These are phyloP conservation scores for Begonia masoniana DNA, from an alignment of 306 rosid species.

Conservation along the genomic window DNA sequence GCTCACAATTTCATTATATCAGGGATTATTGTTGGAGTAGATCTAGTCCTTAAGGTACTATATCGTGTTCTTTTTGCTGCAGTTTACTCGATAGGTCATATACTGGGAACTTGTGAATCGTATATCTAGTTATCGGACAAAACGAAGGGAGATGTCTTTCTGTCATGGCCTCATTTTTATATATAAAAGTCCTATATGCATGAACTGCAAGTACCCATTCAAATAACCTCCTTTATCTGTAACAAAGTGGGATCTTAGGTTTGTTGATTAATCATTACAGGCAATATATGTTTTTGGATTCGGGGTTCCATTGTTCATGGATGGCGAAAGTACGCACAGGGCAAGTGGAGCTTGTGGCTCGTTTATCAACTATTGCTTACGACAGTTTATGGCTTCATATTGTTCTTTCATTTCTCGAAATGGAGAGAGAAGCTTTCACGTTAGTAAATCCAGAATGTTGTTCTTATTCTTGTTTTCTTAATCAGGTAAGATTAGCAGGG, in stretches of 20 bases:
- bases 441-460: conserved; percentile 20
- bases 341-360: conserved; percentile 59
- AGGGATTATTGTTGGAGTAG: conserved; percentile 44
- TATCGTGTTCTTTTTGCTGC: conserved; percentile 1
- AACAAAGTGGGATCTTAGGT: too few species aligned
- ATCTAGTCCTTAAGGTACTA: conserved; percentile 57
- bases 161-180: too few species aligned
- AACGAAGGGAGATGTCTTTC: too few species aligned
- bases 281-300: conserved; percentile 60
- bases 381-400: conserved; percentile 59
- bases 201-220: too few species aligned
- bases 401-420: conserved; percentile 59
- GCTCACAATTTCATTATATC: conserved; percentile 34
- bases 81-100: too few species aligned
- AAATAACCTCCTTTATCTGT: too few species aligned
- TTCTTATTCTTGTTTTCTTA: neutral
- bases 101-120: too few species aligned
- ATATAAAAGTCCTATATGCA: too few species aligned
- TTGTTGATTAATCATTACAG: conserved; percentile 10
- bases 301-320: conserved; percentile 49
- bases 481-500: conserved; percentile 2
- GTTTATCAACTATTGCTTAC: conserved; percentile 42
- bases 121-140: too few species aligned
- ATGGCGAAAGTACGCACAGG: conserved; percentile 19
- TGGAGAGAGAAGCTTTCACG: conserved; percentile 75